These are phyloP conservation scores for Lathyrus sativus DNA, from an alignment of 306 rosid genomes.

Conservation along the genomic window DNA sequence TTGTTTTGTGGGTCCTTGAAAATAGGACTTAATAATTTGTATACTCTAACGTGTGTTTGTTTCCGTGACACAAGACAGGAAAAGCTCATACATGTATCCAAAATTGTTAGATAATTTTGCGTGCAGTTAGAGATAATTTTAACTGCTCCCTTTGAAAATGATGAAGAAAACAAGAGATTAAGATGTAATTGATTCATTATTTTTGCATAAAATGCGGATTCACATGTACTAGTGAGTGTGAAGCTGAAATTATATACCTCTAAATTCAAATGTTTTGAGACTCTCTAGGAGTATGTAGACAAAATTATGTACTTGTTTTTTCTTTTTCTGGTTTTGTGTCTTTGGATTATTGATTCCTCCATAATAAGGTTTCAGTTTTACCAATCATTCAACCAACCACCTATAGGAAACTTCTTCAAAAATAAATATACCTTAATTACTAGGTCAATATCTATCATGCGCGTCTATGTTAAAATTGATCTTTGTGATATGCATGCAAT, in stretches of 20 bases:
- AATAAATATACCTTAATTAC: too few relatives aligned
- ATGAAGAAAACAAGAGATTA: slow-evolving; percentile 74
- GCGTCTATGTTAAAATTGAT: too few relatives aligned
- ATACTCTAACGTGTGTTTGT: slow-evolving; percentile 62
- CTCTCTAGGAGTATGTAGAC: slow-evolving; percentile 55
- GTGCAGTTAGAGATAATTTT: slow-evolving; percentile 55
- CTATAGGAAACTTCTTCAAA: slow-evolving; percentile 33
- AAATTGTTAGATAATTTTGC: slow-evolving; percentile 42
- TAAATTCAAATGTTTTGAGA: slow-evolving; percentile 60
- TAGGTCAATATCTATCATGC: slow-evolving; percentile 44
- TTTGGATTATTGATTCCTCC: slow-evolving; percentile 35
- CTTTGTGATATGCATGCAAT: too few relatives aligned
- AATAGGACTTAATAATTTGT: slow-evolving; percentile 36
- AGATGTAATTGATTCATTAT: slow-evolving; percentile 52
- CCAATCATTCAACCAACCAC: slow-evolving; percentile 44
- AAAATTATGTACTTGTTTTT: slow-evolving; percentile 61
- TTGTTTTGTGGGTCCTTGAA: slow-evolving; percentile 45
- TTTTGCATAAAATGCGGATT: slow-evolving; percentile 76
- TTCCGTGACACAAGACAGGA: slow-evolving; percentile 64
- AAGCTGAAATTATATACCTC: slow-evolving; percentile 39
- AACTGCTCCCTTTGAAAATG: slow-evolving; percentile 97
- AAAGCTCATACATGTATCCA: slow-evolving; percentile 37
- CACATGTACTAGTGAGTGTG: slow-evolving; percentile 65
- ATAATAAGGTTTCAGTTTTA: slow-evolving; percentile 38
- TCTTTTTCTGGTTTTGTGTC: slow-evolving; percentile 48